Evolutionary conservation across 768 basidiomycete genomes (phyloP).

Genomic region (Fomitopsis serialis): DNA sequence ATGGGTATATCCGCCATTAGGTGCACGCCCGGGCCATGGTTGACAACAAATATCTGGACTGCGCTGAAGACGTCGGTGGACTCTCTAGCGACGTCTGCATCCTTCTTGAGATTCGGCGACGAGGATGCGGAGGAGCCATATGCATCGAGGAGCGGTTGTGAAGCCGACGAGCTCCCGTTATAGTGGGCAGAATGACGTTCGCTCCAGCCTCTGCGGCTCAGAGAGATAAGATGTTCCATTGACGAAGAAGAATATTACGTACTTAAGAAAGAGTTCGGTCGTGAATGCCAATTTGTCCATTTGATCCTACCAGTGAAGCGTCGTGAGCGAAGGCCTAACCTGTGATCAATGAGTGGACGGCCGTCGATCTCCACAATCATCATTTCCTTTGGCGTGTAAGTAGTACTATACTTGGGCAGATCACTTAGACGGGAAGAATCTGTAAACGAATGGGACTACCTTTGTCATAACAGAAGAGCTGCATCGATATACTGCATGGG

Average conservation of each 20-base stretch:
- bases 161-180: conserved; percentile 43
- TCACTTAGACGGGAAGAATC: too few species aligned
- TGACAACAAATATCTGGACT: conserved; percentile 55
- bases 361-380: conserved; percentile 55
- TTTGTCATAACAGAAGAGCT: too few species aligned
- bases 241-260: too few species aligned
- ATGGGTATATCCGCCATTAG: conserved; percentile 29
- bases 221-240: too few species aligned
- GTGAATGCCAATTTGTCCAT: conserved; percentile 74
- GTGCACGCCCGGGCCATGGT: conserved; percentile 46
- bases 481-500: too few species aligned
- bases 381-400: not conserved
- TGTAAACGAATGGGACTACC: too few species aligned
- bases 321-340: conserved; percentile 30
- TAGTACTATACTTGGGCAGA: too few species aligned
- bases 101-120: conserved; percentile 56
- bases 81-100: conserved; percentile 40
- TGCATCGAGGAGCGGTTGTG: conserved; percentile 35
- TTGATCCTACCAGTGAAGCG: conserved; percentile 45
- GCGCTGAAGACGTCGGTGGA: conserved; percentile 38
- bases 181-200: conserved; percentile 69
- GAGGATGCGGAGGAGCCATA: conserved; percentile 32
- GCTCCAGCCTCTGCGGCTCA: conserved; percentile 71
- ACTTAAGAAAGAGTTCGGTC: conserved; percentile 51
- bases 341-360: conserved; percentile 66